These are phyloP conservation scores for Basipetospora chlamydospora DNA, from an alignment of 2,329 filamentous ascomycete species.

Conservation along the genomic window DNA sequence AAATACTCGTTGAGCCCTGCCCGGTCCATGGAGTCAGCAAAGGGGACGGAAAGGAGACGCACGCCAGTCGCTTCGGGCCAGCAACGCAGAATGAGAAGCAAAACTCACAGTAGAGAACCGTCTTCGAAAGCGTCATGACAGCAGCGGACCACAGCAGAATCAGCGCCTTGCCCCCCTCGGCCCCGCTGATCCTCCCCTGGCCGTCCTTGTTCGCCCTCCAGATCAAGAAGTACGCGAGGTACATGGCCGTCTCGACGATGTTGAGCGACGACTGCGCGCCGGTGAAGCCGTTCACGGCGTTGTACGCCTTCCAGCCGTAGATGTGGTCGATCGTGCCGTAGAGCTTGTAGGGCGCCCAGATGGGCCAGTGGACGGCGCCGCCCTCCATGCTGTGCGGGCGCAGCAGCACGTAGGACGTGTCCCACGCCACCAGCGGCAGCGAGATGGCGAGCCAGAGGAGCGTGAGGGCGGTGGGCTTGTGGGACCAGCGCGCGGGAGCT, in stretches of 20 bases:
- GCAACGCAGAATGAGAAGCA: no score
- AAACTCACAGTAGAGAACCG: constrained; percentile 41
- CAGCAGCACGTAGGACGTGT: constrained; percentile 62
- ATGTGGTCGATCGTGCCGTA: constrained; percentile 70
- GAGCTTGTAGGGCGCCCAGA: constrained; percentile 66
- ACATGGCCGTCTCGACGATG: constrained; percentile 50
- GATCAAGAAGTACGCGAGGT: constrained; percentile 37
- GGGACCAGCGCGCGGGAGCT: no score
- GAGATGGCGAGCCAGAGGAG: constrained; percentile 62
- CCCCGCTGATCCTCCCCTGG: constrained; percentile 23
- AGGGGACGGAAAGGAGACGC: not conserved
- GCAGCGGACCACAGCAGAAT: constrained; percentile 36
- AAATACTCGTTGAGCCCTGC: constrained; percentile 42
- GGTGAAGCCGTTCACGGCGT: constrained; percentile 58
- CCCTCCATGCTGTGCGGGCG: constrained; percentile 74
- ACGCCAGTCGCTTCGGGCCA: no score
- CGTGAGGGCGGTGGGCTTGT: constrained; percentile 29
- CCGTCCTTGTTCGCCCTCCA: constrained; percentile 17
- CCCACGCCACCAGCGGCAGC: constrained; percentile 69
- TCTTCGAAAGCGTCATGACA: constrained; percentile 49
- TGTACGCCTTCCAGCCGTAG: constrained; percentile 63
- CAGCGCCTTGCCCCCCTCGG: constrained; percentile 27
- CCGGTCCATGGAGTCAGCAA: no score
- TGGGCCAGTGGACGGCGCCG: constrained; percentile 53
- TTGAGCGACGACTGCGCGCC: constrained; percentile 60